These are phyloP conservation scores for Podospora sp. DNA, from an alignment of 495 filamentous ascomycete species.

Conservation along the genomic window DNA sequence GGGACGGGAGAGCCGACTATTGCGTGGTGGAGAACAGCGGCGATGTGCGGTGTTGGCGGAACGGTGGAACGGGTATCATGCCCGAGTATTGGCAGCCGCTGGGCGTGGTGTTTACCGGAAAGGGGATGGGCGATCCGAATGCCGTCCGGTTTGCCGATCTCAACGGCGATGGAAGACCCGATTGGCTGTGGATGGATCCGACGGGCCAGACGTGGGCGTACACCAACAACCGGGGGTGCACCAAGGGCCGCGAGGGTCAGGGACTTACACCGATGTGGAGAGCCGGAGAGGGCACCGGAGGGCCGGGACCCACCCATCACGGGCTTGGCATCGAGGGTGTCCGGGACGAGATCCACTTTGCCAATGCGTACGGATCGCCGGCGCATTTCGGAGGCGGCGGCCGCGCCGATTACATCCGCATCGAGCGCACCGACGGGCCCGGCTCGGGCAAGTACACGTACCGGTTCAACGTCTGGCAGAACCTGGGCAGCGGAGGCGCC, in stretches of 20 bases:
- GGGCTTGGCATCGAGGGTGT: background rate
- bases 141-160: too few species aligned
- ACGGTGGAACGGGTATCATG: background rate
- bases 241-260: background rate
- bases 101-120: too few species aligned
- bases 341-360: background rate
- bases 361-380: background rate
- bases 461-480: slow-evolving; percentile 27
- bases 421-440: too few species aligned
- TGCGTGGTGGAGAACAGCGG: background rate
- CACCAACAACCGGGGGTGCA: slow-evolving; percentile 33
- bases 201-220: slow-evolving; percentile 27
- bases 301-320: too few species aligned
- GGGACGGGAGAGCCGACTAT: background rate
- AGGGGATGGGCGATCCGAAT: too few species aligned
- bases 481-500: slow-evolving; percentile 18
- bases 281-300: too few species aligned
- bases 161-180: slow-evolving; percentile 14
- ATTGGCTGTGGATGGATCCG: slow-evolving; percentile 38
- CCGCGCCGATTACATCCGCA: slow-evolving; percentile 10
- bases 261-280: too few species aligned
- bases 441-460: too few species aligned
- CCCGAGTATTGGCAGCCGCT: too few species aligned
- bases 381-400: background rate
- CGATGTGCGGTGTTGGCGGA: background rate